Evolutionary conservation across 2,329 filamentous ascomycete species (phyloP).

Genomic region (Trichoderma sp.): DNA sequence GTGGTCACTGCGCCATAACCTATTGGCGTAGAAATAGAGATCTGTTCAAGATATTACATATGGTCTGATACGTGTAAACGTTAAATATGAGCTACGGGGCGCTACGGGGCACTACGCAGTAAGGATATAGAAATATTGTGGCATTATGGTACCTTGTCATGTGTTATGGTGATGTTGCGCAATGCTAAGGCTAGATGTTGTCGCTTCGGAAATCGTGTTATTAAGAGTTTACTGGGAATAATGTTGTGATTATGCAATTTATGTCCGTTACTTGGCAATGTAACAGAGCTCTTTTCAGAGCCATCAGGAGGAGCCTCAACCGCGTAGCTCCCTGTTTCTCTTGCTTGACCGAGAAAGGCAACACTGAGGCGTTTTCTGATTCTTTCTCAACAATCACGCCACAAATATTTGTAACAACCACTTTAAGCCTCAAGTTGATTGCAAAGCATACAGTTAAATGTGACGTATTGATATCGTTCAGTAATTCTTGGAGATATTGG

Average conservation of each 20-base stretch:
- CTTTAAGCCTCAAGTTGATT: not conserved
- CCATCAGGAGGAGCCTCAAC: not conserved
- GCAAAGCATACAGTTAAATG: not conserved
- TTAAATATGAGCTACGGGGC: not conserved
- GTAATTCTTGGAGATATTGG: not conserved
- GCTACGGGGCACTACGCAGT: not conserved
- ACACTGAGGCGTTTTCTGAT: not conserved
- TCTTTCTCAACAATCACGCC: not conserved
- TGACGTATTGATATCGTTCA: not conserved
- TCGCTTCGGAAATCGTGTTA: not conserved
- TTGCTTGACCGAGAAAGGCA: not conserved
- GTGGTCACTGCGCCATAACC: not conserved
- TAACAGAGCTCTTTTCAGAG: not conserved
- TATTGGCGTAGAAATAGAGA: not conserved
- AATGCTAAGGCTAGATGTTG: not conserved
- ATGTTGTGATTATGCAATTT: not conserved
- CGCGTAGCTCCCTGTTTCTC: not conserved
- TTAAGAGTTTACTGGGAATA: not conserved
- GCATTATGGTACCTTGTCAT: not conserved
- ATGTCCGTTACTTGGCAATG: not conserved
- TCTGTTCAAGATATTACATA: not conserved
- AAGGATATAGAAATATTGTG: not conserved
- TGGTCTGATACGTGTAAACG: not conserved
- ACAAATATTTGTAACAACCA: not conserved
- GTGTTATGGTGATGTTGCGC: not conserved